These are phyloP conservation scores for Neurospora sp. DNA, from an alignment of 495 filamentous ascomycete species.

Conservation along the genomic window DNA sequence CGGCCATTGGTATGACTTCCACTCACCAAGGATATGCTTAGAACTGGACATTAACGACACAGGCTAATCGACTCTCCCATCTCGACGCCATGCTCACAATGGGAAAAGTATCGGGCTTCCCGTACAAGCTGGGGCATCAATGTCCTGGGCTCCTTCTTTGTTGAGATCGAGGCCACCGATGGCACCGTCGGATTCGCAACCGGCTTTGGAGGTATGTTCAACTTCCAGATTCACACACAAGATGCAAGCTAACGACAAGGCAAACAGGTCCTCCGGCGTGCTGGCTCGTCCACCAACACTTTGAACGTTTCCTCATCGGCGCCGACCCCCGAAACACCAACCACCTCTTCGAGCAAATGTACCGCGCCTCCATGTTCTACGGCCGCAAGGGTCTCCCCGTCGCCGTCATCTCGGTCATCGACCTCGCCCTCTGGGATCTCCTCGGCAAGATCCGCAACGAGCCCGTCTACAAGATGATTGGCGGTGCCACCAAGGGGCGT, in stretches of 20 bases:
- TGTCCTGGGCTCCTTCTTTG: slow-evolving; percentile 82
- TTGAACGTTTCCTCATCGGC: slow-evolving; percentile 81
- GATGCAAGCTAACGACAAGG: not conserved
- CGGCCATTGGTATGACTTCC: slow-evolving; percentile 60
- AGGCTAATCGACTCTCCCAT: slow-evolving; percentile 85
- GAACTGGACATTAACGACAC: not conserved
- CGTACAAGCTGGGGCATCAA: slow-evolving; percentile 94
- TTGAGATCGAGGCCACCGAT: slow-evolving; percentile 84
- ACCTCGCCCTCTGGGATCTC: slow-evolving; percentile 86
- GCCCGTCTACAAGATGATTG: slow-evolving; percentile 90
- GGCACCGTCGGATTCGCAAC: slow-evolving; percentile 88
- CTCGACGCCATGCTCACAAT: slow-evolving; percentile 81
- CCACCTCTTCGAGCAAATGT: slow-evolving; percentile 89
- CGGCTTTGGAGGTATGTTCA: slow-evolving; percentile 66
- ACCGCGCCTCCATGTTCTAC: slow-evolving; percentile 89
- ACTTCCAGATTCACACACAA: not conserved
- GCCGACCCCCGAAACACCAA: slow-evolving; percentile 83
- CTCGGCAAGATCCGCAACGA: slow-evolving; percentile 82
- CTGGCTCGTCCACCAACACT: slow-evolving; percentile 86
- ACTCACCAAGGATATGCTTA: not conserved
- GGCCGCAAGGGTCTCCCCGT: slow-evolving; percentile 83
- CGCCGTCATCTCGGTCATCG: slow-evolving; percentile 87
- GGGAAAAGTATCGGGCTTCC: slow-evolving; percentile 76
- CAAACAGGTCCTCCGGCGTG: slow-evolving; percentile 64
- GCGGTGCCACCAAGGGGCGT: slow-evolving; percentile 68